A percentile compares a stretch with the other conserved stretches of the same genome.
Evolutionary conservation across 148 eudicot genomes (phyloP).

Genomic region (Simmondsia chinensis): DNA sequence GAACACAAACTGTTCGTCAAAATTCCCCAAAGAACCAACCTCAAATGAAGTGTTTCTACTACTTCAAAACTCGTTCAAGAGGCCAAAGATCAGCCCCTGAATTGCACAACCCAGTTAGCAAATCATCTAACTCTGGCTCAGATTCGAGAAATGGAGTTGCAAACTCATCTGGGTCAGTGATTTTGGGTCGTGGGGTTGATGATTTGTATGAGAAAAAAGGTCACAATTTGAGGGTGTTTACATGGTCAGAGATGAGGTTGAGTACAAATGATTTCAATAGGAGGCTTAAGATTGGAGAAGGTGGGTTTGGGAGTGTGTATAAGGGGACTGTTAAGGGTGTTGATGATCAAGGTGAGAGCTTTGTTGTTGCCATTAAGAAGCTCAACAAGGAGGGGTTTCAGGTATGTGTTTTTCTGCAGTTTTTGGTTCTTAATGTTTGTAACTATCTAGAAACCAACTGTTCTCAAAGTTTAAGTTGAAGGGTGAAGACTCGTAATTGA

Average conservation of each 20-base stretch:
- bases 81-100: slow-evolving; percentile 61
- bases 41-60: slow-evolving; percentile 79
- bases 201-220: slow-evolving; percentile 71
- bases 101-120: slow-evolving; percentile 29
- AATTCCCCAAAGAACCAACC: slow-evolving; percentile 10
- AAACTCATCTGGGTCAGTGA: slow-evolving; percentile 37
- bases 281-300: slow-evolving; percentile 79
- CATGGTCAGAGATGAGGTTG: slow-evolving; percentile 42
- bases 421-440: too few relatives aligned
- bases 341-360: slow-evolving; percentile 28
- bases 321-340: slow-evolving; percentile 52
- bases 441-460: too few relatives aligned
- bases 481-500: too few relatives aligned
- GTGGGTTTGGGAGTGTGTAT: slow-evolving; percentile 81
- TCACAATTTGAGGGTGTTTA: slow-evolving; percentile 51
- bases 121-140: slow-evolving; percentile 26
- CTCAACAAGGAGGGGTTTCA: slow-evolving; percentile 71
- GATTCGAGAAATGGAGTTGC: slow-evolving; percentile 20
- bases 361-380: slow-evolving; percentile 61
- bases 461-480: too few relatives aligned
- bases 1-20: slow-evolving; percentile 5
- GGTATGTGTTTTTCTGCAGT: slow-evolving; percentile 33
- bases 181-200: slow-evolving; percentile 34
- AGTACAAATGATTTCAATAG: slow-evolving; percentile 59
- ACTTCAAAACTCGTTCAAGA: slow-evolving; percentile 37